These are phyloP conservation scores for Wickerhamomyces chambardii DNA, from an alignment of 805 yeast genomes.

Conservation along the genomic window DNA sequence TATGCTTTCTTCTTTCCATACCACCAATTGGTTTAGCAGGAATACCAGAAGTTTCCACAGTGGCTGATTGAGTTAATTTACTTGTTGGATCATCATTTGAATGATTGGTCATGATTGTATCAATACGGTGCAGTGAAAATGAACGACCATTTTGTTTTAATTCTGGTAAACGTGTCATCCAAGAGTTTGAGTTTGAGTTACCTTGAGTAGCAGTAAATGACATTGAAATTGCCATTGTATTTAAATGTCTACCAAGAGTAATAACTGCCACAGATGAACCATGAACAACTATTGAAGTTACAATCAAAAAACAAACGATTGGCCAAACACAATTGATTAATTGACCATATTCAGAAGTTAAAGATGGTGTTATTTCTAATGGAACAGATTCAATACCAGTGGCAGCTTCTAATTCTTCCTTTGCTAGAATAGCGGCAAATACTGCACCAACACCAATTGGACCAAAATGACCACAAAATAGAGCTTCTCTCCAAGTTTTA, in stretches of 20 bases:
- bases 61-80: constrained; percentile 23
- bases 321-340: constrained; percentile 73
- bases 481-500: constrained; percentile 87
- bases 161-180: constrained; percentile 84
- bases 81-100: too few species aligned
- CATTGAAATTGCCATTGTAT: constrained; percentile 89
- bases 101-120: too few species aligned
- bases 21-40: constrained; percentile 72
- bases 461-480: constrained; percentile 93
- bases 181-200: constrained; percentile 43
- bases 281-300: constrained; percentile 79
- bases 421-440: constrained; percentile 73
- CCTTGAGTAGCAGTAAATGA: constrained; percentile 69
- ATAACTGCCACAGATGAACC: constrained; percentile 81
- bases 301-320: constrained; percentile 66
- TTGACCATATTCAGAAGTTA: constrained; percentile 43
- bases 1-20: constrained; percentile 41
- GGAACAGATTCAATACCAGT: constrained; percentile 49
- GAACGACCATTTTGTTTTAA: constrained; percentile 53
- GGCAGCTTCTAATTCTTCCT: constrained; percentile 55
- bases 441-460: constrained; percentile 95
- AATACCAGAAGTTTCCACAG: constrained; percentile 54
- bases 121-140: constrained; percentile 76
- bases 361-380: constrained; percentile 34
- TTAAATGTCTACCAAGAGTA: constrained; percentile 76